These are phyloP conservation scores for Penicillium crystallinum DNA, from an alignment of 495 filamentous ascomycete genomes.

Conservation along the genomic window DNA sequence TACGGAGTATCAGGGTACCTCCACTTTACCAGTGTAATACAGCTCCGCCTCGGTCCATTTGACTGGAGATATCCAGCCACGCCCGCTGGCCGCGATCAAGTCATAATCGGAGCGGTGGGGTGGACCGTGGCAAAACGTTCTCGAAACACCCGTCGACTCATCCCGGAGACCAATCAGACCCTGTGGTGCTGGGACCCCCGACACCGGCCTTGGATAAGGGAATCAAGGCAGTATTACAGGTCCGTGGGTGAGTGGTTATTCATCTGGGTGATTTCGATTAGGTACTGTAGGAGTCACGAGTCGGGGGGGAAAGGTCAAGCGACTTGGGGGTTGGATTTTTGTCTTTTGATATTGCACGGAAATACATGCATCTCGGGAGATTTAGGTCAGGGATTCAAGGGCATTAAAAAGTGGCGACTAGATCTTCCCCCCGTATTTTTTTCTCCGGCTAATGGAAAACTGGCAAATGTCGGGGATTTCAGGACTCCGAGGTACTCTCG, in stretches of 20 bases:
- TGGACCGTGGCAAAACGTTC: slow-evolving; percentile 39
- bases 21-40: slow-evolving; percentile 6
- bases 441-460: slow-evolving; percentile 24
- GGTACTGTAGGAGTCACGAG: slow-evolving; percentile 4
- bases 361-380: neutral
- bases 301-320: neutral
- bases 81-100: slow-evolving; percentile 12
- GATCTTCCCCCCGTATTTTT: slow-evolving; percentile 17
- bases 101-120: slow-evolving; percentile 6
- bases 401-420: slow-evolving; percentile 15
- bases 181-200: slow-evolving; percentile 17
- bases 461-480: slow-evolving; percentile 32
- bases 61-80: slow-evolving; percentile 15
- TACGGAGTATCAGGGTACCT: neutral
- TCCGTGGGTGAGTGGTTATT: neutral
- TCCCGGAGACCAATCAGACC: slow-evolving; percentile 7
- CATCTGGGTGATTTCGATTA: slow-evolving; percentile 7
- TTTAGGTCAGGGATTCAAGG: slow-evolving; percentile 12
- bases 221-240: slow-evolving; percentile 10
- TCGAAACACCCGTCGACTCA: slow-evolving; percentile 20
- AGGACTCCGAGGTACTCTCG: slow-evolving; percentile 23
- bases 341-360: neutral
- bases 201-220: slow-evolving; percentile 27
- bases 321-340: neutral
- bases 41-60: slow-evolving; percentile 12